phyloP scores from a whole-genome alignment of 805 yeast genomes.

The Yamadazyma takamatsuzukensis region DNA sequence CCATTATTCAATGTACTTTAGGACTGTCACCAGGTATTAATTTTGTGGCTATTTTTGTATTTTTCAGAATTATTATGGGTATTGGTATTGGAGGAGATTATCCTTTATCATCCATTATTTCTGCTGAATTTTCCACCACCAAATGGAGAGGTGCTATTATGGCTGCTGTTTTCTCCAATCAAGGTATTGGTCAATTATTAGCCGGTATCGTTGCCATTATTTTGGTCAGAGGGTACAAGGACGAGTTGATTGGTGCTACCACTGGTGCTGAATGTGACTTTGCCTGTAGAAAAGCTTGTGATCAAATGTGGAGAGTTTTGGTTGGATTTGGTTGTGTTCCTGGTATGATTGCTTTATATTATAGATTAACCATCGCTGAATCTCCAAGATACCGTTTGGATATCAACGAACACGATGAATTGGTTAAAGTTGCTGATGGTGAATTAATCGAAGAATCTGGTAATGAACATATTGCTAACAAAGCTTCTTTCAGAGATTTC shows the following conservation, averaged over 20 bases:
- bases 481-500: slow-evolving; percentile 79
- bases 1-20: slow-evolving; percentile 69
- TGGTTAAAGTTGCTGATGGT: slow-evolving; percentile 51
- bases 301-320: slow-evolving; percentile 92
- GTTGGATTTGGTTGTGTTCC: slow-evolving; percentile 91
- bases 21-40: slow-evolving; percentile 71
- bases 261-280: slow-evolving; percentile 59
- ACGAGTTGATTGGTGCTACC: slow-evolving; percentile 50
- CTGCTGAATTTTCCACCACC: slow-evolving; percentile 89
- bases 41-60: slow-evolving; percentile 69
- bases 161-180: slow-evolving; percentile 96
- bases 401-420: slow-evolving; percentile 56
- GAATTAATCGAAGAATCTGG: slow-evolving; percentile 37
- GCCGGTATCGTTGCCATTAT: slow-evolving; percentile 83
- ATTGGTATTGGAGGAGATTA: slow-evolving; percentile 98
- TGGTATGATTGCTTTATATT: slow-evolving; percentile 79
- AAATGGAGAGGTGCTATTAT: slow-evolving; percentile 98
- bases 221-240: slow-evolving; percentile 74
- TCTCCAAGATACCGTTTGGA: slow-evolving; percentile 90
- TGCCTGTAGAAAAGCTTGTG: slow-evolving; percentile 72
- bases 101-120: slow-evolving; percentile 88
- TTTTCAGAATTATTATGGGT: slow-evolving; percentile 86
- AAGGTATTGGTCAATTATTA: slow-evolving; percentile 91
- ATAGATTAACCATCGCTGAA: slow-evolving; percentile 91
- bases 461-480: slow-evolving; percentile 55